Base-by-base conservation (phyloP, 2,329 filamentous ascomycete species). In the Talaromyces sp. region DNA sequence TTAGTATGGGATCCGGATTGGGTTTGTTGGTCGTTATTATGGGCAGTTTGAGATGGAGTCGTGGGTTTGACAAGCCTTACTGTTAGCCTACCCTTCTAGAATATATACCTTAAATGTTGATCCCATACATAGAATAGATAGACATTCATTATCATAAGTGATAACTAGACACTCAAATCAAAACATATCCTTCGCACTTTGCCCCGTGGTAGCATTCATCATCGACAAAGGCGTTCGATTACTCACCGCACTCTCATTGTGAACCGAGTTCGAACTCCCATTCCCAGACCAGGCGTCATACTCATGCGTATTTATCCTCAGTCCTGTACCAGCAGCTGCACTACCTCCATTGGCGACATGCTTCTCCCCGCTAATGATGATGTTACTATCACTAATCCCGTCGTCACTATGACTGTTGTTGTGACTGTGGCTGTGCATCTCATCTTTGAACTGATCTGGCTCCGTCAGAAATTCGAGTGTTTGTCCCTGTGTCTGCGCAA, bases 11-110 rank as follows among this genome's bases (percentile, higher is more conserved):
- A 0, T 78, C 78, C 2, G 84, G 77, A 1, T 66, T 87, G 64
- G 77, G 77, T 3, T 70, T 86, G 27, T 72, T 85, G 73, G 76
- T 86, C 1, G 74, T 83, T 2, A 80, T 87, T 39, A 82, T 85
- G 79, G 85, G 85, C 10, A 83, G 83, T 69, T 81, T 87, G 70
- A 72, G 78, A 66, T 88, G 85, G 85, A 83, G 78, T 45, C 63
- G 67, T 24, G 79, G 79, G 37, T 78, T 80, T 69, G 71, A 66
- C 50, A 52, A 43, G 43, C 64, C 64, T 31, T 59, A 57, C 58
- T 65, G 59, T 43, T 58, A 19, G 13, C 24, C 19, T 24, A 11
- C 9, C 19, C 16, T 14, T 13, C 10, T 13, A 14, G 13, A 1
- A 22, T 52, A 52, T 54, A 35, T 54, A 35, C n/a, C 3, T 9